A percentile compares a stretch with the other conserved stretches of the same genome.
phyloP scores from a whole-genome alignment of 306 rosid genomes.

The Prunus mira region DNA sequence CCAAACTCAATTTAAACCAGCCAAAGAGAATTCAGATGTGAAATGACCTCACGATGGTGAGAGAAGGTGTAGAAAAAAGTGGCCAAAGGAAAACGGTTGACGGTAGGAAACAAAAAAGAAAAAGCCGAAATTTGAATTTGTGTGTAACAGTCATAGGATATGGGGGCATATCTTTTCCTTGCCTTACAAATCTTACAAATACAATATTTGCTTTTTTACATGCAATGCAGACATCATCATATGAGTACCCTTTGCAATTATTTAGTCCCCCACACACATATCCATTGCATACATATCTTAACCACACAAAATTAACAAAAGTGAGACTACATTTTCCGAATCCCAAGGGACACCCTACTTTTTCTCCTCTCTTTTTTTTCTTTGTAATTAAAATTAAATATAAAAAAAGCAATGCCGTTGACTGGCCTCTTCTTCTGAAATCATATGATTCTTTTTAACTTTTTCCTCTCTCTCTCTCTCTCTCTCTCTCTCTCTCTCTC shows the following conservation, averaged over 20 bases:
- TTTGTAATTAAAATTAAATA: not conserved
- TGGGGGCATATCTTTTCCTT: constrained; percentile 43
- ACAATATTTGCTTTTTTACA: constrained; percentile 20
- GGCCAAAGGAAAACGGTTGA: constrained; percentile 43
- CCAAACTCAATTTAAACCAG: constrained; percentile 22
- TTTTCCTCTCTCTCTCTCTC: no score
- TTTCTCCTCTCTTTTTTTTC: constrained; percentile 22
- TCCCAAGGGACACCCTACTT: constrained; percentile 61
- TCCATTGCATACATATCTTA: not conserved
- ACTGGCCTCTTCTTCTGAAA: constrained; percentile 48
- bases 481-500: no score
- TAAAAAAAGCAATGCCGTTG: constrained; percentile 46
- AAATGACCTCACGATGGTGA: constrained; percentile 32
- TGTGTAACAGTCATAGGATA: constrained; percentile 15
- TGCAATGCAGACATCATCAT: constrained; percentile 47
- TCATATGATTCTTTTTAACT: constrained; percentile 19
- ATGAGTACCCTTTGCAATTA: constrained; percentile 65
- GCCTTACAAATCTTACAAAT: constrained; percentile 4
- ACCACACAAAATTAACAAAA: constrained; percentile 29
- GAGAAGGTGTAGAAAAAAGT: constrained; percentile 32
- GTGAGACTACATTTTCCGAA: constrained; percentile 57
- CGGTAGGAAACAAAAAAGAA: constrained; percentile 42
- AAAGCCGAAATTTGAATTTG: constrained; percentile 97
- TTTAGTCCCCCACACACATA: constrained; percentile 78
- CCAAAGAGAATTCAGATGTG: constrained; percentile 27